Conservation (phyloP, 495 filamentous ascomycete genomes). For the Lasiosphaeriaceae sp. region DNA sequence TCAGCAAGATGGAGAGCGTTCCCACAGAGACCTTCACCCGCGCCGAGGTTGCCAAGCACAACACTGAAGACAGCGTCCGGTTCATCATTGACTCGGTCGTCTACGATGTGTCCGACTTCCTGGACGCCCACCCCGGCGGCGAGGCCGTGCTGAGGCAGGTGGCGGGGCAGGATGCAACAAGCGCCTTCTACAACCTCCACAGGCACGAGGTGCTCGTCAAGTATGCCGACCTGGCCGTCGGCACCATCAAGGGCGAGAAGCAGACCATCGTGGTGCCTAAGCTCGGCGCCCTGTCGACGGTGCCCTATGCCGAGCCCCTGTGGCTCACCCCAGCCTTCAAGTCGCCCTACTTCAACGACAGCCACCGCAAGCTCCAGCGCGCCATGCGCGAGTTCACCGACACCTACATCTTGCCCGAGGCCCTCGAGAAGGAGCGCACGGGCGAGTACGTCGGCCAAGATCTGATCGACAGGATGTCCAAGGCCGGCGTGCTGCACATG, state of each 20-base stretch:
- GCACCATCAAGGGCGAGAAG: constrained; percentile 68
- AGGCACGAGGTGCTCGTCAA: constrained; percentile 82
- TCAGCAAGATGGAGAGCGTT: constrained; percentile 16
- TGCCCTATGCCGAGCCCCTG: constrained; percentile 77
- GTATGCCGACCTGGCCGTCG: constrained; percentile 71
- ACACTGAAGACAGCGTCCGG: constrained; percentile 72
- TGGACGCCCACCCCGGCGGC: constrained; percentile 88
- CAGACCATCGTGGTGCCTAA: constrained; percentile 69
- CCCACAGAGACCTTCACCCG: constrained; percentile 59
- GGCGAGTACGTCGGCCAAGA: constrained; percentile 73
- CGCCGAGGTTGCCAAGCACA: constrained; percentile 75
- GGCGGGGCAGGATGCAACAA: constrained; percentile 79
- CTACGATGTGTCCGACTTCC: constrained; percentile 90
- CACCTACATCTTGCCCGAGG: constrained; percentile 65
- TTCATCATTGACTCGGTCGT: constrained; percentile 86
- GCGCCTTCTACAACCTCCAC: constrained; percentile 91
- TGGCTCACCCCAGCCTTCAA: constrained; percentile 80
- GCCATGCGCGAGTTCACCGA: constrained; percentile 75
- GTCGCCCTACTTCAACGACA: constrained; percentile 78
- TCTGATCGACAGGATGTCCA: constrained; percentile 72
- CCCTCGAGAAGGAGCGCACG: constrained; percentile 70
- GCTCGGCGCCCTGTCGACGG: constrained; percentile 64
- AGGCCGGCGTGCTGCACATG: constrained; percentile 74
- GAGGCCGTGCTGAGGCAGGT: constrained; percentile 79
- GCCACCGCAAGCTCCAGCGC: constrained; percentile 65